A percentile compares a stretch with the other conserved stretches of the same genome.
Conservation (phyloP, 129 eudicot genomes). For the Logfia minima region DNA sequence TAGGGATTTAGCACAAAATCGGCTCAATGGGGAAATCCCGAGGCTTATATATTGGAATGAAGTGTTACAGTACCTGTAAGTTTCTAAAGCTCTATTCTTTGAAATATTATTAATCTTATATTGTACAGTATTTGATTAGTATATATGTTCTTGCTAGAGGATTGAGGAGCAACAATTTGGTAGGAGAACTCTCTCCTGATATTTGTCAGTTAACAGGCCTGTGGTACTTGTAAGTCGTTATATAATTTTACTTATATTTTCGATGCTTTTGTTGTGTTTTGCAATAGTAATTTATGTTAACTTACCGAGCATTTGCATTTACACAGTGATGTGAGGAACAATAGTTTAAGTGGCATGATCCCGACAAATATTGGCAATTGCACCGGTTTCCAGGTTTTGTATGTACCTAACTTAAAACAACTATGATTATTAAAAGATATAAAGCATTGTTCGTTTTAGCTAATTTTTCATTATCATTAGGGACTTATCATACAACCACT, state of each 20-base stretch:
- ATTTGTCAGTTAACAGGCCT: slow-evolving; percentile 95
- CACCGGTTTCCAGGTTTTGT: slow-evolving; percentile 97
- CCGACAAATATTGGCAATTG: slow-evolving; percentile 89
- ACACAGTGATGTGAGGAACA: slow-evolving; percentile 89
- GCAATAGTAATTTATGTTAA: background rate
- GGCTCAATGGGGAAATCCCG: slow-evolving; percentile 88
- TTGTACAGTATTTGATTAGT: background rate
- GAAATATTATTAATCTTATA: too few species aligned
- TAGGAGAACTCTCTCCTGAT: slow-evolving; percentile 76
- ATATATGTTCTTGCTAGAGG: slow-evolving; percentile 45
- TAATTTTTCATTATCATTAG: slow-evolving; percentile 36
- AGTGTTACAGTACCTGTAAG: slow-evolving; percentile 91
- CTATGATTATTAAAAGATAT: background rate
- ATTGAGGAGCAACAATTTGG: slow-evolving; percentile 80
- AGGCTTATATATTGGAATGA: slow-evolving; percentile 97
- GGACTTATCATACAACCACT: slow-evolving; percentile 84
- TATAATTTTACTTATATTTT: background rate
- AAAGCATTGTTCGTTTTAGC: background rate
- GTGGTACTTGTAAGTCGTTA: slow-evolving; percentile 94
- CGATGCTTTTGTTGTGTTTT: background rate
- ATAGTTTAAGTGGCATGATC: slow-evolving; percentile 85
- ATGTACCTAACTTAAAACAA: slow-evolving; percentile 37
- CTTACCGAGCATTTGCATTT: background rate
- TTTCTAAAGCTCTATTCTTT: slow-evolving; percentile 13
- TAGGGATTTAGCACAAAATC: slow-evolving; percentile 94